Evolutionary conservation across 1,284 basidiomycete genomes (phyloP).

Genomic region (Fistulinella cinereoalba): DNA sequence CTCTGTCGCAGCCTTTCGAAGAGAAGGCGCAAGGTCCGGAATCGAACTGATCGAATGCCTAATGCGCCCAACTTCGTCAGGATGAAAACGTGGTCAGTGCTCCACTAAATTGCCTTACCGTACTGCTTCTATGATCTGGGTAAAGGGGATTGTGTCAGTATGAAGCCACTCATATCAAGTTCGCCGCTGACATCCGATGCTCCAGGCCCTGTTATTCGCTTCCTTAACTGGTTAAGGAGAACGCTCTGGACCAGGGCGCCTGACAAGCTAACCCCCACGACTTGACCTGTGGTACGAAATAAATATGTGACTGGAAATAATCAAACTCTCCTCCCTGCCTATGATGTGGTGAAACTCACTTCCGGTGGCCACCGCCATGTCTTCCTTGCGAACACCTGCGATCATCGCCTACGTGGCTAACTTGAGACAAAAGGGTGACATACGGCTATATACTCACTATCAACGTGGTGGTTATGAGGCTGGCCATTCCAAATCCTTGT

Average conservation of each 20-base stretch:
- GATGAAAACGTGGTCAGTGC: constrained; percentile 17
- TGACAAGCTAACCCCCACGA: constrained; percentile 82
- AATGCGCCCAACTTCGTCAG: constrained; percentile 14
- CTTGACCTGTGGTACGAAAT: constrained; percentile 88
- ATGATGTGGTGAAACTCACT: constrained; percentile 51
- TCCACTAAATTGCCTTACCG: constrained; percentile 43
- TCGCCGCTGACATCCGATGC: constrained; percentile 60
- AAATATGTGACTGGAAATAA: constrained; percentile 74
- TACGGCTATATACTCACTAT: constrained; percentile 52
- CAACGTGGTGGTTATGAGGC: constrained; percentile 78
- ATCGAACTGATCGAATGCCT: constrained; percentile 85
- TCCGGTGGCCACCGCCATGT: constrained; percentile 84
- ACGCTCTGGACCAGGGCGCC: constrained; percentile 79
- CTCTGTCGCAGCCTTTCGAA: constrained; percentile 68
- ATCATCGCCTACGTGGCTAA: constrained; percentile 68
- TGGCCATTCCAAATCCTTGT: constrained; percentile 80
- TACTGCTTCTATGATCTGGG: constrained; percentile 67
- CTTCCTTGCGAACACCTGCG: constrained; percentile 73
- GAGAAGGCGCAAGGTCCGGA: constrained; percentile 58
- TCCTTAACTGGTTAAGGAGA: constrained; percentile 62
- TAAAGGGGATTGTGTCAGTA: constrained; percentile 25
- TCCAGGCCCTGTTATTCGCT: constrained; percentile 71
- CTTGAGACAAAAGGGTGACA: constrained; percentile 5
- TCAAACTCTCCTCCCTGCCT: constrained; percentile 2
- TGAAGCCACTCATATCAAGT: constrained; percentile 21